Conservation (phyloP, 2,329 filamentous ascomycete species). For the Colletotrichum sp. region DNA sequence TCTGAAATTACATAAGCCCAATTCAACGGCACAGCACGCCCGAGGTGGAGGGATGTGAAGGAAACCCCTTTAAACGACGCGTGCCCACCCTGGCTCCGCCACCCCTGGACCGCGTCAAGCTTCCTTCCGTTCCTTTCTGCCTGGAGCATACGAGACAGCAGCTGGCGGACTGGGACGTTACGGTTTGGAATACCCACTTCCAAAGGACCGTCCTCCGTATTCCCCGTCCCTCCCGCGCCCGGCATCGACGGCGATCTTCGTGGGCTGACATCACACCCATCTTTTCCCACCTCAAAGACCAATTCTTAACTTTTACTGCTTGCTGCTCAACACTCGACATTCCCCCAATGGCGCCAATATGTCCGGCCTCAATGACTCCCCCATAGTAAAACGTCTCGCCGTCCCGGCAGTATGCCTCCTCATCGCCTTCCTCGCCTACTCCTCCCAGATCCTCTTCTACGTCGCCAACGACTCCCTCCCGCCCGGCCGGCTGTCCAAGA, state of each 20-base stretch:
- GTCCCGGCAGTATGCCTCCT: conserved; percentile 72
- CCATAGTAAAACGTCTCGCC: conserved; percentile 59
- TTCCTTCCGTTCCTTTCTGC: not conserved
- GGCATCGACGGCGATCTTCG: not conserved
- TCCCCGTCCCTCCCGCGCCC: not conserved
- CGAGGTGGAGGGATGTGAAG: not conserved
- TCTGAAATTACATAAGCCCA: conserved; percentile 3
- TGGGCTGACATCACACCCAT: not conserved
- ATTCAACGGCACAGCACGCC: not conserved
- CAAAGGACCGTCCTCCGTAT: not conserved
- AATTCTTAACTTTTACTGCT: not conserved
- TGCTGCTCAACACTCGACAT: not conserved
- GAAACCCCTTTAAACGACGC: not conserved
- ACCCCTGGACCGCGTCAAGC: conserved; percentile 21
- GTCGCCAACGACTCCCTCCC: conserved; percentile 57
- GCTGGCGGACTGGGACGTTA: not conserved
- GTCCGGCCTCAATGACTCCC: conserved; percentile 44
- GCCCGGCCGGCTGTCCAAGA: conserved; percentile 62
- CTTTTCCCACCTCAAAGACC: not conserved
- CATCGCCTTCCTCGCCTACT: conserved; percentile 73
- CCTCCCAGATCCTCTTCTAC: conserved; percentile 74
- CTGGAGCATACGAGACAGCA: not conserved
- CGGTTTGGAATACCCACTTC: not conserved
- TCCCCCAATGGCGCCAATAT: conserved; percentile 33
- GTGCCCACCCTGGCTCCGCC: not conserved